Conservation (phyloP, 1,284 basidiomycete species). For the Trichosporon sp. region DNA sequence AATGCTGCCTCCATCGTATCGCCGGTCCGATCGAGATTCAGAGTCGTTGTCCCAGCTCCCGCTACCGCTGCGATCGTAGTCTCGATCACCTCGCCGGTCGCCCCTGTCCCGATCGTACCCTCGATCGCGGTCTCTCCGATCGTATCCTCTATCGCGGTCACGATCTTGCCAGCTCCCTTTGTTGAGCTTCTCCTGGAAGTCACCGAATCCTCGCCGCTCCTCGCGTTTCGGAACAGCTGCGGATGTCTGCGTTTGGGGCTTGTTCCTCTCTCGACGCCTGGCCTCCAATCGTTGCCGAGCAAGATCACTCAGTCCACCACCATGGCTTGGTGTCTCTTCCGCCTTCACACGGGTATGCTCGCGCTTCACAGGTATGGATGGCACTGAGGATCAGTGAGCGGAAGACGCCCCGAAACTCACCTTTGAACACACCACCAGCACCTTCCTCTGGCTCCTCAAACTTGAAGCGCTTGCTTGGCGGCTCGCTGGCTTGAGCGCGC, state of each 20-base stretch:
- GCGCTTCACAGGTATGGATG: constrained; percentile 56
- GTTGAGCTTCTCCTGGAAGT: constrained; percentile 45
- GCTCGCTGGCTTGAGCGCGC: constrained; percentile 54
- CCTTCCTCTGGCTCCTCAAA: constrained; percentile 48
- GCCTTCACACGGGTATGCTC: constrained; percentile 64
- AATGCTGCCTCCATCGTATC: constrained; percentile 65
- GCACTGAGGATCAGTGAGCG: constrained; percentile 54
- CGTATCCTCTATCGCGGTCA: constrained; percentile 20
- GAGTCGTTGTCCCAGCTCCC: constrained; percentile 47
- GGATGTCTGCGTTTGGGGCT: constrained; percentile 36
- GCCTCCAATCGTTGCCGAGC: constrained; percentile 71
- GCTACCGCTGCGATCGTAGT: constrained; percentile 18
- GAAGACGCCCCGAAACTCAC: constrained; percentile 50
- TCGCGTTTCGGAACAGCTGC: constrained; percentile 21
- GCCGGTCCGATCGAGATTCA: constrained; percentile 63
- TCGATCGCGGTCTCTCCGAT: constrained; percentile 18
- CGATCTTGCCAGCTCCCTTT: constrained; percentile 52
- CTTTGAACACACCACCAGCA: constrained; percentile 66
- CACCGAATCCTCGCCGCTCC: constrained; percentile 36
- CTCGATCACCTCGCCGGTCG: constrained; percentile 14
- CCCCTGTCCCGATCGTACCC: constrained; percentile 26
- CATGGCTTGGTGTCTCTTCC: constrained; percentile 89
- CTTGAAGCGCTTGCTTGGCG: constrained; percentile 59
- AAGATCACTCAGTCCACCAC: constrained; percentile 72
- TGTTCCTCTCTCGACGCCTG: constrained; percentile 62